These are phyloP conservation scores for Pythium dissimile DNA, from an alignment of 352 stramenopile species.

Conservation along the genomic window DNA sequence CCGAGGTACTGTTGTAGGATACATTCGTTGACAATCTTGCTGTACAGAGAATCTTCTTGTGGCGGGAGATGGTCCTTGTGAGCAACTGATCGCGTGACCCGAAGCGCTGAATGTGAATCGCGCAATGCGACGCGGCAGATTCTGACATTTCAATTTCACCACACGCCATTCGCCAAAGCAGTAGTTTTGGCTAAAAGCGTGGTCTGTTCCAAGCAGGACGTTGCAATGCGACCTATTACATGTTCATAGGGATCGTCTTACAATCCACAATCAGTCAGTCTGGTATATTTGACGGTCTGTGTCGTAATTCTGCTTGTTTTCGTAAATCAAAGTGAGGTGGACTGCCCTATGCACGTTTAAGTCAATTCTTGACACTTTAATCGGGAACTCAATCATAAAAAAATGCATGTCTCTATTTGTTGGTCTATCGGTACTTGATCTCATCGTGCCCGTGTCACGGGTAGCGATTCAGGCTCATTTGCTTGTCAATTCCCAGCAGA, in stretches of 20 bases:
- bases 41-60: constrained; percentile 12
- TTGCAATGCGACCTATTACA: no score
- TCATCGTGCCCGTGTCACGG: not conserved
- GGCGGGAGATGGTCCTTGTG: not conserved
- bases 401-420: not conserved
- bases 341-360: no score
- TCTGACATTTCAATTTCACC: not conserved
- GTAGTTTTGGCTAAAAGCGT: no score
- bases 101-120: constrained; percentile 2
- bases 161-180: not conserved
- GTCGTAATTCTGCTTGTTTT: no score
- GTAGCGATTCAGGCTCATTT: constrained; percentile 9
- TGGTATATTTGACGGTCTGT: no score
- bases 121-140: not conserved
- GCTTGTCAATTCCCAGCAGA: constrained; percentile 20
- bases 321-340: no score
- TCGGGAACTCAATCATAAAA: no score
- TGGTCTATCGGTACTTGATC: not conserved
- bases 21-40: not conserved
- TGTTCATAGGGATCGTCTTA: no score
- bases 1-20: constrained; percentile 1
- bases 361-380: no score
- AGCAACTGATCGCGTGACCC: constrained; percentile 4
- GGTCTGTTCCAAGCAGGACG: no score
- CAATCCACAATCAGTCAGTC: no score